Evolutionary conservation across 164 flowering plant species (phyloP), one percentile per base, ranked within the genome.

Genomic region (Vitis cinerea): DNA sequence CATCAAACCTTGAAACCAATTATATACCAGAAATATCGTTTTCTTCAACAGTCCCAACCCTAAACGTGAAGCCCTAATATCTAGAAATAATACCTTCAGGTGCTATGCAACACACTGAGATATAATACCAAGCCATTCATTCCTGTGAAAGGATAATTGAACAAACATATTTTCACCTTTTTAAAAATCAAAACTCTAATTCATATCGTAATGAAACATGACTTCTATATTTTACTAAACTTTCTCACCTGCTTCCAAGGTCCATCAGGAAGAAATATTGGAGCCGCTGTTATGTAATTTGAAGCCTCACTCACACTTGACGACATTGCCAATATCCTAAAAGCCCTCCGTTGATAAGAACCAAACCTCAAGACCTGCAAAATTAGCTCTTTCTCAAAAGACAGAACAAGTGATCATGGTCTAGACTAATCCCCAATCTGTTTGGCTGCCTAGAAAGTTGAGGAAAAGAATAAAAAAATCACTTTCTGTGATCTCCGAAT

Each of bases 221-320:
- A 37, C 7, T 37, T 37, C 44, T 37, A 37, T 37, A 37, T 37
- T 37, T 37, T 37, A 37, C 44, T 37, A n/a, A 10, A 68, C 27
- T 53, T 64, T 30, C 69, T 69, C 17, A 90, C 98, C 94, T 89
- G 87, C 72, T 82, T 74, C 97, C 97, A 94, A 1, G 95, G 90
- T 19, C 99, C 99, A 67, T 92, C 88, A 0, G 99, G 97, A 12
- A 94, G 84, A 66, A 90, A 76, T 70, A 92, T 91, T 0, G 97
- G 97, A 77, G 97, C 94, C 8, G 88, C 84, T 23, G 94, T 89
- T 8, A 93, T 81, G 70, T 77, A 83, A 66, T 59, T 71, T 0
- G 88, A 77, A 10, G 87, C 86, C 61, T 75, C 87, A 27, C 66
- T 79, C 13, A 58, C 51, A 29, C 63, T 73, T n/a, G 79, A 66